These are phyloP conservation scores for Nemania sp. DNA, from an alignment of 2,329 filamentous ascomycete genomes.

Conservation along the genomic window DNA sequence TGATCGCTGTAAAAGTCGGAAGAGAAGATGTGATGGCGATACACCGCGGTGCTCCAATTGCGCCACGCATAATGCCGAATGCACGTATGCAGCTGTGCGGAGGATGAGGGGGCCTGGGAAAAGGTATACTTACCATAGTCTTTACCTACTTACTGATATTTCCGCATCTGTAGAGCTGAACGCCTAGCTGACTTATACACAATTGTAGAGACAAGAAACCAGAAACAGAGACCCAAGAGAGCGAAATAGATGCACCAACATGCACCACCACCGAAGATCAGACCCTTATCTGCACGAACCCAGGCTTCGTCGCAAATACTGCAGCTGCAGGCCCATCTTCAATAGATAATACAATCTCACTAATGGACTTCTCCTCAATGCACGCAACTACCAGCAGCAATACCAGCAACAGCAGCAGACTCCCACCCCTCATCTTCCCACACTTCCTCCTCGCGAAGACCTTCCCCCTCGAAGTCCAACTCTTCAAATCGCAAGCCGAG, in stretches of 20 bases:
- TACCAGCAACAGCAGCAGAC: too few relatives aligned
- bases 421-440: constrained; percentile 12
- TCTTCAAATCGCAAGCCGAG: constrained; percentile 3
- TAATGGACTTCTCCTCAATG: not conserved
- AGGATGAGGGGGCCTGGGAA: constrained; percentile 21
- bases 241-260: not conserved
- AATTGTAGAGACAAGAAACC: constrained; percentile 5
- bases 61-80: constrained; percentile 16
- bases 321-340: not conserved
- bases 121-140: constrained; percentile 7
- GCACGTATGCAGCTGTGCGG: constrained; percentile 15
- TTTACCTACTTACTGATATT: too few relatives aligned
- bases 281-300: not conserved
- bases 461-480: not conserved
- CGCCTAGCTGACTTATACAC: not conserved
- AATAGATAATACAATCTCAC: not conserved
- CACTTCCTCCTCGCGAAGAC: constrained; percentile 12
- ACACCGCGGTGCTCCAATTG: constrained; percentile 20
- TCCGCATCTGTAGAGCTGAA: not conserved
- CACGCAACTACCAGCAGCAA: not conserved
- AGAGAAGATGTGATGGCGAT: constrained; percentile 18
- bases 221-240: not conserved
- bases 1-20: constrained; percentile 19
- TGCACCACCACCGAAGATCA: not conserved
- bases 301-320: not conserved